A percentile compares a stretch with the other conserved stretches of the same genome.
Evolutionary conservation across 768 basidiomycete species (phyloP).

Genomic region (Tulasnella sp.): DNA sequence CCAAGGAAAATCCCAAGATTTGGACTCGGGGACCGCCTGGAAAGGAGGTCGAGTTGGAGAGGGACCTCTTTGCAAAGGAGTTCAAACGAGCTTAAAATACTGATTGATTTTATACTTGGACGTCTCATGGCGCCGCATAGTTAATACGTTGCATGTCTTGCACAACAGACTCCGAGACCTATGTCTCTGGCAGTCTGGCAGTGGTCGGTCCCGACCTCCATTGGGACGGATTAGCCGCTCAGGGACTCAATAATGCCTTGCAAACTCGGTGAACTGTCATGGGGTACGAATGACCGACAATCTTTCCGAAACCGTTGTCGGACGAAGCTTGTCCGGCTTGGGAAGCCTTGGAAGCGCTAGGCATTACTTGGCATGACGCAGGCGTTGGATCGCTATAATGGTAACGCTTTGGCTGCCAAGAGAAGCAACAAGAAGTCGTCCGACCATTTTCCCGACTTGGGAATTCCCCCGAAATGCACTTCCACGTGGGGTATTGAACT

Average conservation of each 20-base stretch:
- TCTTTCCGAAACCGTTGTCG: slow-evolving; percentile 8
- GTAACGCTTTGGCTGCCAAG: slow-evolving; percentile 13
- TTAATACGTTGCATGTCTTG: neutral
- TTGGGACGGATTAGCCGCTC: slow-evolving; percentile 10
- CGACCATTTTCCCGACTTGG: slow-evolving; percentile 12
- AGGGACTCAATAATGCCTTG: neutral
- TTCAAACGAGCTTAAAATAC: neutral
- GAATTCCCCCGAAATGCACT: neutral
- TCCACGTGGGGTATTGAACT: neutral
- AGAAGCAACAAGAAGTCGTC: slow-evolving; percentile 1
- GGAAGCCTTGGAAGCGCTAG: neutral
- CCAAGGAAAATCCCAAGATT: neutral
- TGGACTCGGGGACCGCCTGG: neutral
- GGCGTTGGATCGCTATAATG: neutral
- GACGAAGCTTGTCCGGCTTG: neutral
- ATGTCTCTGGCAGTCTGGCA: neutral
- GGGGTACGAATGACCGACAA: neutral
- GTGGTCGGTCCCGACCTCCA: neutral
- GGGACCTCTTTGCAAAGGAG: neutral
- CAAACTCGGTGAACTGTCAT: slow-evolving; percentile 6
- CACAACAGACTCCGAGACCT: neutral
- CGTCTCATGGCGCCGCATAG: neutral
- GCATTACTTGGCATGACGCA: slow-evolving; percentile 1
- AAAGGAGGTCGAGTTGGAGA: neutral
- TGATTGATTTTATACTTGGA: neutral